Percentiles rank a stretch among this genome's conserved stretches.
phyloP scores from a whole-genome alignment of 257 asterid species.

The Solanum boliviense region DNA sequence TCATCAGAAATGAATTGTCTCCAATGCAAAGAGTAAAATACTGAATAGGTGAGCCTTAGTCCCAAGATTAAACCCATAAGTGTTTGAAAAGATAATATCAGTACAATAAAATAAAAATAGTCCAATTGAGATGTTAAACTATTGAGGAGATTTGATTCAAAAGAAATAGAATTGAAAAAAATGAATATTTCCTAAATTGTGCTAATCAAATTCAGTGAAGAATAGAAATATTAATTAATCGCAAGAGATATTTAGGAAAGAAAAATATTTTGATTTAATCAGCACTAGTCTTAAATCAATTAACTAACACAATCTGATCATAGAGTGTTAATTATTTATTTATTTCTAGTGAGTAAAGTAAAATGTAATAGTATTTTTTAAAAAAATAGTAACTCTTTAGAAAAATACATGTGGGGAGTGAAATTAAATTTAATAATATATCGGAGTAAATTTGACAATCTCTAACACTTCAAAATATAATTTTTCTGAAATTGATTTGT shows the following conservation, averaged over 20 bases:
- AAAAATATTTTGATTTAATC: background rate
- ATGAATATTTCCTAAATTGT: no score
- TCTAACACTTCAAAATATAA: background rate
- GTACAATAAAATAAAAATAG: background rate
- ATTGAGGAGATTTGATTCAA: background rate
- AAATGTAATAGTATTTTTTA: background rate
- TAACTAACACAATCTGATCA: background rate
- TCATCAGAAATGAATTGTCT: no score
- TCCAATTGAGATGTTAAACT: background rate
- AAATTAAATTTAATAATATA: no score
- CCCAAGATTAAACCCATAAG: no score
- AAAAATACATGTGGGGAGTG: background rate
- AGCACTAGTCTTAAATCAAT: background rate
- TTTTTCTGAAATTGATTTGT: background rate
- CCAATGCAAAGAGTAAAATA: no score
- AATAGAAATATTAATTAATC: no score
- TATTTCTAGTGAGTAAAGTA: background rate
- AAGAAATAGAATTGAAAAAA: background rate
- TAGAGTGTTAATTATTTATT: background rate
- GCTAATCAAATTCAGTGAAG: background rate
- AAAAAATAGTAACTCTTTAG: background rate
- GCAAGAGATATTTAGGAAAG: background rate
- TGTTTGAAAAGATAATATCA: no score
- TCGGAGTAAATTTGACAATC: background rate
- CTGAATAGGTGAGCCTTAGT: no score